Evolutionary conservation across 192 early-diverging fungal genomes (phyloP).

Genomic region (Linderina pennispora): DNA sequence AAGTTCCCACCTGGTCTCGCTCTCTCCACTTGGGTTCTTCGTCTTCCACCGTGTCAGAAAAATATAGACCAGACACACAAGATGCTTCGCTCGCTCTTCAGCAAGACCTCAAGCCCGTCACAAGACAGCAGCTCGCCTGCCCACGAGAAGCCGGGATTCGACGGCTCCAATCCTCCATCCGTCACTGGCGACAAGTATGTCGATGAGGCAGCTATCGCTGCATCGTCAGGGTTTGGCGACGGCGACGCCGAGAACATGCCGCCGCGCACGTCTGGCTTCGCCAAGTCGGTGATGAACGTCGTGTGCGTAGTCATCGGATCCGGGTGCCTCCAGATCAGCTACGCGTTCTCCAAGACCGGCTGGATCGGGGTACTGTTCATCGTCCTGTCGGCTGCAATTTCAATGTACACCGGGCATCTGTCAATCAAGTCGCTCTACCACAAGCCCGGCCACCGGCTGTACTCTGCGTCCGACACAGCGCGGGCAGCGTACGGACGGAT

Average conservation of each 20-base stretch:
- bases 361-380: constrained; percentile 74
- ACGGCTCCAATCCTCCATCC: too few relatives aligned
- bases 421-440: constrained; percentile 71
- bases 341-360: constrained; percentile 65
- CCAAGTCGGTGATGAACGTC: constrained; percentile 55
- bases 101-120: too few relatives aligned
- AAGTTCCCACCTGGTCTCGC: too few relatives aligned
- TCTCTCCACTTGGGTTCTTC: too few relatives aligned
- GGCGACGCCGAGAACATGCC: neutral
- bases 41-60: too few relatives aligned
- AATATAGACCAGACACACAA: too few relatives aligned
- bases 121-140: too few relatives aligned
- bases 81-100: too few relatives aligned
- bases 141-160: too few relatives aligned
- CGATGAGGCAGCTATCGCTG: too few relatives aligned
- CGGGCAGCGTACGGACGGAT: constrained; percentile 56
- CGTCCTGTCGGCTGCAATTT: constrained; percentile 61
- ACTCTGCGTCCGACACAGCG: constrained; percentile 59
- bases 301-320: constrained; percentile 75
- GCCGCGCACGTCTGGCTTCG: constrained; percentile 36
- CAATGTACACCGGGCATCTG: constrained; percentile 65
- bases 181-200: too few relatives aligned
- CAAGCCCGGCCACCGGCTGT: constrained; percentile 33
- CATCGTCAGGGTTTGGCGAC: too few relatives aligned
- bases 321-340: constrained; percentile 76